Percentiles rank a stretch among this genome's conserved stretches.
Evolutionary conservation across 441 rosid species (phyloP).

Genomic region (Mallotus repandus): DNA sequence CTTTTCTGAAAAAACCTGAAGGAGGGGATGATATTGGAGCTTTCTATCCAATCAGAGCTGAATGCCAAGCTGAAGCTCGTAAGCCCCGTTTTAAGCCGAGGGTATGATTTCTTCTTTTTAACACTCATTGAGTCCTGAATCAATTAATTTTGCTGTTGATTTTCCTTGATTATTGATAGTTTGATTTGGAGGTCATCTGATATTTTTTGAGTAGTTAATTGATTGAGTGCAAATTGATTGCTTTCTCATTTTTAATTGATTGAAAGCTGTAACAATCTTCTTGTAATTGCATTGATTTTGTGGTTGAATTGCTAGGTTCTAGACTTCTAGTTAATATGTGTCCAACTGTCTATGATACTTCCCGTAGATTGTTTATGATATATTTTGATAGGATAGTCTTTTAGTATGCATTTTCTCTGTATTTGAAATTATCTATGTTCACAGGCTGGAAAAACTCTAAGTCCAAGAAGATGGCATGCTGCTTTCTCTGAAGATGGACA

Average conservation of each 20-base stretch:
- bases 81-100: constrained; percentile 68
- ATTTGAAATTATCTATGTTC: background rate
- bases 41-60: constrained; percentile 72
- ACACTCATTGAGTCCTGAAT: background rate
- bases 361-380: background rate
- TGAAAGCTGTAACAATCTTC: background rate
- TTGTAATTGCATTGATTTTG: background rate
- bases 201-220: background rate
- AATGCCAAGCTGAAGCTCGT: constrained; percentile 61
- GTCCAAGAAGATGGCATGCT: constrained; percentile 87
- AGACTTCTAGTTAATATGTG: background rate
- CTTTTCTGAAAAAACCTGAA: constrained; percentile 38
- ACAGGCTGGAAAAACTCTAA: constrained; percentile 90
- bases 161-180: background rate
- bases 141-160: background rate
- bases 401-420: background rate
- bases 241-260: background rate
- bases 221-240: background rate
- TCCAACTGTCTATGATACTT: background rate
- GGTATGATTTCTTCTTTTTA: constrained; percentile 31
- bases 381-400: background rate
- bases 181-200: background rate
- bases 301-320: background rate
- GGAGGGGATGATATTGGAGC: constrained; percentile 60
- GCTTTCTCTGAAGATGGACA: constrained; percentile 80